A percentile compares a stretch with the other conserved stretches of the same genome.
Conservation (phyloP, 2,329 filamentous ascomycete genomes). For the Penicillium vulpinum region DNA sequence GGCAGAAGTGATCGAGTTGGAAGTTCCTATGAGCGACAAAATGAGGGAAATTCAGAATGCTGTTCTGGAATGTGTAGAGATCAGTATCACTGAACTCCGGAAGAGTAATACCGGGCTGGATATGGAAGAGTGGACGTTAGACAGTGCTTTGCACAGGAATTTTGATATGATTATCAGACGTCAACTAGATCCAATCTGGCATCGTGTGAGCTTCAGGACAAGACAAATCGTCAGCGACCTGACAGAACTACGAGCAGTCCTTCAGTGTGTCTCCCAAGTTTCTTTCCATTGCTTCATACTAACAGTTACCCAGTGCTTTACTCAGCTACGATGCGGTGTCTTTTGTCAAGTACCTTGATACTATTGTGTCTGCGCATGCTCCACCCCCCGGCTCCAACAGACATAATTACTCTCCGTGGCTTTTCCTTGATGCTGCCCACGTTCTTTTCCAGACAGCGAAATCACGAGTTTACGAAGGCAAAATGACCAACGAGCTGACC, state of each 20-base stretch:
- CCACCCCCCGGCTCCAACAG: slow-evolving; percentile 83
- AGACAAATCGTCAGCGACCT: slow-evolving; percentile 91
- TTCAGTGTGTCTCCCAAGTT: slow-evolving; percentile 58
- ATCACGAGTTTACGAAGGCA: slow-evolving; percentile 78
- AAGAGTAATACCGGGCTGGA: slow-evolving; percentile 87
- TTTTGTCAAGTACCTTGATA: slow-evolving; percentile 91
- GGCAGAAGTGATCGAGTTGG: slow-evolving; percentile 94
- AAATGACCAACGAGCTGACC: slow-evolving; percentile 60
- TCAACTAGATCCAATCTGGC: slow-evolving; percentile 95
- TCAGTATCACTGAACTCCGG: slow-evolving; percentile 89
- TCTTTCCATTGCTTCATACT: slow-evolving; percentile 4
- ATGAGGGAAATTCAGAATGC: slow-evolving; percentile 95
- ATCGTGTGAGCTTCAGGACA: slow-evolving; percentile 91
- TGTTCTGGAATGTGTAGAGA: slow-evolving; percentile 92
- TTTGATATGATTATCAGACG: slow-evolving; percentile 87
- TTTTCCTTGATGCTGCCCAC: slow-evolving; percentile 92
- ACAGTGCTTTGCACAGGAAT: slow-evolving; percentile 86
- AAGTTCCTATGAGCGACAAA: slow-evolving; percentile 90
- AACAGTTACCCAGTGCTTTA: slow-evolving; percentile 52
- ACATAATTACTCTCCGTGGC: slow-evolving; percentile 90
- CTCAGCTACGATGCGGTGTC: slow-evolving; percentile 86
- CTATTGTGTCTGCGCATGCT: slow-evolving; percentile 85
- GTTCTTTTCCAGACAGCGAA: slow-evolving; percentile 91
- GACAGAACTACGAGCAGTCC: slow-evolving; percentile 75
- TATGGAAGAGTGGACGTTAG: slow-evolving; percentile 95